A percentile compares a stretch with the other conserved stretches of the same genome.
Conservation (phyloP, 805 yeast genomes). For the Candida xyloterini region DNA sequence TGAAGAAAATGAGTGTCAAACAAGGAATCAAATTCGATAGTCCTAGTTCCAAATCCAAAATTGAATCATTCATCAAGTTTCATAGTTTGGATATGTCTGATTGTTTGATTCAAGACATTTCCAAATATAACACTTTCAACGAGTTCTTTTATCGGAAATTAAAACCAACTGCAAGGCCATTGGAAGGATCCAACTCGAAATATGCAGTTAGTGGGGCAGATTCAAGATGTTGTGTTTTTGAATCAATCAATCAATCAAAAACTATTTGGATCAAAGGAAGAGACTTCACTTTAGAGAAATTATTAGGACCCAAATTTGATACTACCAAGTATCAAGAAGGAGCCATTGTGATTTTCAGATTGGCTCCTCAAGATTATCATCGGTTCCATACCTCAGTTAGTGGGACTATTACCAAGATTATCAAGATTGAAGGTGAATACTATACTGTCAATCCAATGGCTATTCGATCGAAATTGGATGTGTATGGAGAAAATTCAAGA, state of each 20-base stretch:
- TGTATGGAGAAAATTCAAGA: slow-evolving; percentile 87
- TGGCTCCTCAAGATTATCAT: slow-evolving; percentile 97
- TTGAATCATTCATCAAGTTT: slow-evolving; percentile 74
- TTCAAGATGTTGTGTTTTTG: slow-evolving; percentile 74
- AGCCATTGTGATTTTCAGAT: slow-evolving; percentile 72
- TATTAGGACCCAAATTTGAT: slow-evolving; percentile 37
- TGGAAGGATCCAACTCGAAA: slow-evolving; percentile 54
- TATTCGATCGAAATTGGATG: slow-evolving; percentile 80
- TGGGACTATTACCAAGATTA: slow-evolving; percentile 66
- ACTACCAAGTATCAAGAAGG: slow-evolving; percentile 47
- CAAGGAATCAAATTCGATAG: slow-evolving; percentile 85
- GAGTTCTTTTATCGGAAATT: slow-evolving; percentile 84
- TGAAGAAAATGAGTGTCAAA: slow-evolving; percentile 64
- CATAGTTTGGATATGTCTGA: slow-evolving; percentile 77
- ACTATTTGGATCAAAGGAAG: slow-evolving; percentile 88
- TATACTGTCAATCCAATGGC: slow-evolving; percentile 99
- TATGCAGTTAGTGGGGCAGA: slow-evolving; percentile 82
- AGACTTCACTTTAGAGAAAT: slow-evolving; percentile 62
- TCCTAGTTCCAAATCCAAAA: slow-evolving; percentile 62
- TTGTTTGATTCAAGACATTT: slow-evolving; percentile 48
- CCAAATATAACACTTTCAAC: slow-evolving; percentile 67
- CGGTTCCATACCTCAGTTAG: slow-evolving; percentile 86
- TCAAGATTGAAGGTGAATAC: slow-evolving; percentile 80
- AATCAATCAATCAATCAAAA: slow-evolving; percentile 57
- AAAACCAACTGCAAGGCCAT: slow-evolving; percentile 64